A percentile compares a stretch with the other conserved stretches of the same genome.
phyloP scores from a whole-genome alignment of 2,329 filamentous ascomycete genomes.

The Basipetospora chlamydospora region DNA sequence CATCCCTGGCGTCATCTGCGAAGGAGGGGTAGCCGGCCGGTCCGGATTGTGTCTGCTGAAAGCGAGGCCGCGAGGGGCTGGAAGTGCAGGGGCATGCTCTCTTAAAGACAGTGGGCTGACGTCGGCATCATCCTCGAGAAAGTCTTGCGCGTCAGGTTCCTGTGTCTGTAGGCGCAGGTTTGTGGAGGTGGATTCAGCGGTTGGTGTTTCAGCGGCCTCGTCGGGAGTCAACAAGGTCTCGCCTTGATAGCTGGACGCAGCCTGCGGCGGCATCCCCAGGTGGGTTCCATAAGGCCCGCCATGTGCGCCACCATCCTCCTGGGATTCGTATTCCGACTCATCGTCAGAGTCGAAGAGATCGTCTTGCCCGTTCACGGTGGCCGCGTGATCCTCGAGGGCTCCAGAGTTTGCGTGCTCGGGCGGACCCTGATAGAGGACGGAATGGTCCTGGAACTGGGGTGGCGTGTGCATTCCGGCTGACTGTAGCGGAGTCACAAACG shows the following conservation, averaged over 20 bases:
- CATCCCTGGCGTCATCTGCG: slow-evolving; percentile 10
- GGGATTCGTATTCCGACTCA: slow-evolving; percentile 2
- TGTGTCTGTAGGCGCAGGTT: background rate
- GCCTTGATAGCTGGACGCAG: too few species aligned
- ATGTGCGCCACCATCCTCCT: background rate
- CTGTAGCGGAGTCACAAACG: slow-evolving; percentile 5
- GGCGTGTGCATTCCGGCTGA: slow-evolving; percentile 4
- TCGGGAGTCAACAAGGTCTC: too few species aligned
- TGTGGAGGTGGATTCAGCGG: background rate
- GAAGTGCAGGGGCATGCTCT: background rate
- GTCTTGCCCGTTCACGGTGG: slow-evolving; percentile 5
- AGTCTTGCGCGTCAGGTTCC: background rate
- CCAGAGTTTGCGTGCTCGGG: slow-evolving; percentile 6
- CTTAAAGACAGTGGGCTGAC: slow-evolving; percentile 1
- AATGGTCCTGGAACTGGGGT: slow-evolving; percentile 1
- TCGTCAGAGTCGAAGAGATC: slow-evolving; percentile 4
- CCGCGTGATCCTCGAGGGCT: background rate
- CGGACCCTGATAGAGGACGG: slow-evolving; percentile 5
- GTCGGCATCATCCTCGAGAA: slow-evolving; percentile 2
- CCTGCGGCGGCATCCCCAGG: background rate
- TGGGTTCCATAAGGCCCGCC: background rate
- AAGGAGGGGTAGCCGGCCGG: slow-evolving; percentile 10
- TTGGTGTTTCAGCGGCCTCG: background rate
- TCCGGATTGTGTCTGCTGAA: slow-evolving; percentile 15
- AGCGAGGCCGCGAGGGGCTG: slow-evolving; percentile 11